phyloP scores from a whole-genome alignment of 371 early-diverging fungal genomes.

The Choanephora cucurbitarum region DNA sequence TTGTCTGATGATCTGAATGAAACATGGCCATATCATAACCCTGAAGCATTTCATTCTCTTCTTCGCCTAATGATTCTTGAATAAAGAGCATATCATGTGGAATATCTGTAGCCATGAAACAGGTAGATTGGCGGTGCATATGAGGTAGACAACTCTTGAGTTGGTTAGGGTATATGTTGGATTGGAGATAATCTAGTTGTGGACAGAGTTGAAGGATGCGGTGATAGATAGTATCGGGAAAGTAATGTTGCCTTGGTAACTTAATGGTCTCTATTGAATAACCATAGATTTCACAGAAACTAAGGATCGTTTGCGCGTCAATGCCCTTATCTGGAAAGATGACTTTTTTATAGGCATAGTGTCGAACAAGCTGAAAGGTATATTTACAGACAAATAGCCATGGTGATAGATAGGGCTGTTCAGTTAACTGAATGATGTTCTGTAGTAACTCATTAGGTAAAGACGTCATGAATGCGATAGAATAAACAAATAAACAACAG shows the following conservation, averaged over 20 bases:
- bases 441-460: constrained; percentile 17
- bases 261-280: constrained; percentile 37
- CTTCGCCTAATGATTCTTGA: not conserved
- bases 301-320: constrained; percentile 20
- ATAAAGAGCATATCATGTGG: constrained; percentile 8
- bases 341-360: constrained; percentile 37
- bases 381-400: constrained; percentile 15
- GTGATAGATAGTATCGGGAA: constrained; percentile 29
- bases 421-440: constrained; percentile 13
- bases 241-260: constrained; percentile 33
- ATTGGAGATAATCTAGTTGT: constrained; percentile 34
- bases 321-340: constrained; percentile 37
- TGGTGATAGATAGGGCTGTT: constrained; percentile 9
- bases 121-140: constrained; percentile 13
- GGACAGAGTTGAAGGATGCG: constrained; percentile 33
- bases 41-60: not conserved
- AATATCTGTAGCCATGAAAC: constrained; percentile 42
- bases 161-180: constrained; percentile 27
- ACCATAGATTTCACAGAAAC: constrained; percentile 42
- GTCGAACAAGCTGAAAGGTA: constrained; percentile 38
- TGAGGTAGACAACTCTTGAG: constrained; percentile 11
- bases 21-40: constrained; percentile 1
- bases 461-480: constrained; percentile 4
- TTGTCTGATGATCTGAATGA: constrained; percentile 7
- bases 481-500: too few relatives aligned